Evolutionary conservation across 2,329 filamentous ascomycete species (phyloP).

Genomic region (Fusarium citri): DNA sequence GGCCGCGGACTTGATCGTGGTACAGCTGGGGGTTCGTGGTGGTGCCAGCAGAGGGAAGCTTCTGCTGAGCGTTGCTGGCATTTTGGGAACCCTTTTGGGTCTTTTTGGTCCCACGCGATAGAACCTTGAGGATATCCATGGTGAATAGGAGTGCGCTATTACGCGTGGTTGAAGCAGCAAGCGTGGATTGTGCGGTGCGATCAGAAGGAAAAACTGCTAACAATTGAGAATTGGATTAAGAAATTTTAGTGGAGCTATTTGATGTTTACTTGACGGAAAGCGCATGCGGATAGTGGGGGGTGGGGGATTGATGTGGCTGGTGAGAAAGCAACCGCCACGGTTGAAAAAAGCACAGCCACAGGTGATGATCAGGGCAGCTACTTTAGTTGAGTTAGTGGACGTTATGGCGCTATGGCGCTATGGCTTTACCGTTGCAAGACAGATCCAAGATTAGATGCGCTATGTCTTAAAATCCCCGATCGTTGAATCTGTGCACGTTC

Average conservation of each 20-base stretch:
- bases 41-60: slow-evolving; percentile 73
- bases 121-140: slow-evolving; percentile 80
- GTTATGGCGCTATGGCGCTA: slow-evolving; percentile 2
- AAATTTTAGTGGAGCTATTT: slow-evolving; percentile 45
- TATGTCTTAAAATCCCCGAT: slow-evolving; percentile 11
- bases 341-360: background rate
- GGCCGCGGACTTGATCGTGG: slow-evolving; percentile 64
- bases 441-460: slow-evolving; percentile 6
- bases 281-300: slow-evolving; percentile 40
- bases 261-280: slow-evolving; percentile 11
- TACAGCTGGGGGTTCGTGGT: slow-evolving; percentile 76
- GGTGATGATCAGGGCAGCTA: background rate
- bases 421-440: slow-evolving; percentile 4
- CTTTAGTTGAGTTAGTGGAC: slow-evolving; percentile 8
- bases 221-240: slow-evolving; percentile 31
- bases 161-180: slow-evolving; percentile 10
- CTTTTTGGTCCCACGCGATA: slow-evolving; percentile 76
- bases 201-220: slow-evolving; percentile 29
- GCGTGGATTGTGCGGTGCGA: slow-evolving; percentile 15
- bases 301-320: slow-evolving; percentile 20
- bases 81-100: slow-evolving; percentile 53
- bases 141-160: background rate
- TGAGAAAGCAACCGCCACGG: background rate
- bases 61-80: slow-evolving; percentile 51
- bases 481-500: slow-evolving; percentile 2